A percentile compares a stretch with the other conserved stretches of the same genome.
Evolutionary conservation across 495 filamentous ascomycete species (phyloP).

Genomic region (Penicillium alfredii): DNA sequence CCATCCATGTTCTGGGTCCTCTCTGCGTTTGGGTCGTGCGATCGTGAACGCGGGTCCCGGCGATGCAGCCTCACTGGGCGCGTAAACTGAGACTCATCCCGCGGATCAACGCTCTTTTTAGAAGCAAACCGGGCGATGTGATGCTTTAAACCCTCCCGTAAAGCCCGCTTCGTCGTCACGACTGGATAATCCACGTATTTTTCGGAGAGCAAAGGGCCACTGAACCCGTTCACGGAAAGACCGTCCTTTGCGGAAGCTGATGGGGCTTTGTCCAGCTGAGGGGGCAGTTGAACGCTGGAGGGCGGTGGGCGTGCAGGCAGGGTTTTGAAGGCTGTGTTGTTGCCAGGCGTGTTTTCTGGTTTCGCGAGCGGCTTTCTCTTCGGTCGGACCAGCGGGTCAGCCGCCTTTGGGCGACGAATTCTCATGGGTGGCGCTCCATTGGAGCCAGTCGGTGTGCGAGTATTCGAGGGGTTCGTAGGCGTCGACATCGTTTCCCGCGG

Average conservation of each 20-base stretch:
- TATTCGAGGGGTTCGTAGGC: slow-evolving; percentile 27
- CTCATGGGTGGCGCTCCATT: slow-evolving; percentile 35
- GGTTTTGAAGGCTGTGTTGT: slow-evolving; percentile 17
- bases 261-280: slow-evolving; percentile 13
- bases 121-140: slow-evolving; percentile 75
- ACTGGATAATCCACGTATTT: slow-evolving; percentile 62
- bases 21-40: slow-evolving; percentile 35
- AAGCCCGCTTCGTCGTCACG: slow-evolving; percentile 68
- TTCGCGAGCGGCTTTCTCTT: slow-evolving; percentile 44
- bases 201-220: slow-evolving; percentile 45
- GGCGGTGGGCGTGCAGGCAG: slow-evolving; percentile 20
- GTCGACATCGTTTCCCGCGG: slow-evolving; percentile 33
- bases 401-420: slow-evolving; percentile 45
- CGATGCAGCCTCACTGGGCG: slow-evolving; percentile 83
- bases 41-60: slow-evolving; percentile 73
- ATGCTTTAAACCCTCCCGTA: slow-evolving; percentile 75
- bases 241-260: slow-evolving; percentile 22
- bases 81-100: slow-evolving; percentile 73
- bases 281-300: slow-evolving; percentile 5
- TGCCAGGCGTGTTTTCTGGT: slow-evolving; percentile 20
- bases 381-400: slow-evolving; percentile 63
- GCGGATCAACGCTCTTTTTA: slow-evolving; percentile 62
- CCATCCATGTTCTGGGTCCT: slow-evolving; percentile 40
- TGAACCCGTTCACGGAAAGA: slow-evolving; percentile 54
- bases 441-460: slow-evolving; percentile 24